Evolutionary conservation across 148 eudicot genomes (phyloP).

Genomic region (Pouteria glomerata): DNA sequence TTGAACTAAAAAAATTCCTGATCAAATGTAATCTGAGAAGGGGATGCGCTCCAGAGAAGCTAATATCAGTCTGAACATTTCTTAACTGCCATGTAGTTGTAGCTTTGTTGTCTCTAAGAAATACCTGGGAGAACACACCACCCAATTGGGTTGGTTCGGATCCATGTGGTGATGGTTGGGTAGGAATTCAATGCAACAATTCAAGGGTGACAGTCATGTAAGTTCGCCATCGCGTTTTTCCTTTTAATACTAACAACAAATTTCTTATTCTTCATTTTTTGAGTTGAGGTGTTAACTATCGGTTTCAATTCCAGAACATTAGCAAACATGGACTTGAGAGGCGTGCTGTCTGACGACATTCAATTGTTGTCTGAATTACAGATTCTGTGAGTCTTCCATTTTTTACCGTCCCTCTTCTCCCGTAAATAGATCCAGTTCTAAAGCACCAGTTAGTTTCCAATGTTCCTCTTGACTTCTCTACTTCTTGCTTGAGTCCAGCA

Average conservation of each 20-base stretch:
- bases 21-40: too few relatives aligned
- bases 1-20: too few relatives aligned
- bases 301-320: slow-evolving; percentile 42
- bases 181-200: slow-evolving; percentile 52
- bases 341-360: slow-evolving; percentile 61
- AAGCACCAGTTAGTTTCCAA: background rate
- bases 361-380: slow-evolving; percentile 41
- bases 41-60: too few relatives aligned
- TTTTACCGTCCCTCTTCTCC: background rate
- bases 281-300: background rate
- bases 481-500: background rate
- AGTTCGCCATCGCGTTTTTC: background rate
- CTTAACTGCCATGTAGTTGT: too few relatives aligned
- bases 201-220: slow-evolving; percentile 56
- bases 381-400: slow-evolving; percentile 44
- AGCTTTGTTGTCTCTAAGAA: slow-evolving; percentile 33
- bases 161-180: slow-evolving; percentile 65
- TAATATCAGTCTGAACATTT: too few relatives aligned
- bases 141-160: slow-evolving; percentile 54
- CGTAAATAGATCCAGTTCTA: background rate
- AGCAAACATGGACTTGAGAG: slow-evolving; percentile 45
- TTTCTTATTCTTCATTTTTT: background rate
- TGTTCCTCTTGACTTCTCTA: background rate
- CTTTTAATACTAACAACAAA: background rate
- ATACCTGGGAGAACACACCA: slow-evolving; percentile 46